These are phyloP conservation scores for Calonectria multiphialidica DNA, from an alignment of 2,329 filamentous ascomycete species.

Conservation along the genomic window DNA sequence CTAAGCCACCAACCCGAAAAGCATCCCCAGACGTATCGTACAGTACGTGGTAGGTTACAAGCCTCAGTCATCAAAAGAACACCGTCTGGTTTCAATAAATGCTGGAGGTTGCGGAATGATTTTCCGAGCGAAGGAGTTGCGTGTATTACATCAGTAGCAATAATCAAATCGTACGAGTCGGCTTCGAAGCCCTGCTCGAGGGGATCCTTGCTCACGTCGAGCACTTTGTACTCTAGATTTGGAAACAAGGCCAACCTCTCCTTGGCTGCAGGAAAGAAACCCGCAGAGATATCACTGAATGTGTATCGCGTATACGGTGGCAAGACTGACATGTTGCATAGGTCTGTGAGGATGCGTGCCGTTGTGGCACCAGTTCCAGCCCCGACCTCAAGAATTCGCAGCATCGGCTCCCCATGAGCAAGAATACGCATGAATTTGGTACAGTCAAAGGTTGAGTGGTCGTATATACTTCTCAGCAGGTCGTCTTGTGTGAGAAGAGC, in stretches of 20 bases:
- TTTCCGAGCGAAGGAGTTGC: conserved; percentile 33
- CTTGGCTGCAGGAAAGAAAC: conserved; percentile 44
- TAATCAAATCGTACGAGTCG: conserved; percentile 43
- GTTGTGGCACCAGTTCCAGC: conserved; percentile 51
- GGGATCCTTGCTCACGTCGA: conserved; percentile 49
- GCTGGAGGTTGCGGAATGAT: neutral
- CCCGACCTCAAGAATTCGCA: conserved; percentile 45
- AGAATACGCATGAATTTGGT: conserved; percentile 17
- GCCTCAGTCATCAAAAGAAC: neutral
- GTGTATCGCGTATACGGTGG: conserved; percentile 34
- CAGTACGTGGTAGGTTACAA: neutral
- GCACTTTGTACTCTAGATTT: conserved; percentile 38
- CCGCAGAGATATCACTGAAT: conserved; percentile 46
- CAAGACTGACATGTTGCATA: conserved; percentile 18
- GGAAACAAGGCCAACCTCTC: conserved; percentile 29
- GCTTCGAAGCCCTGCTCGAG: conserved; percentile 44
- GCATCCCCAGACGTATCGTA: neutral
- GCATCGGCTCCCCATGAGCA: conserved; percentile 26
- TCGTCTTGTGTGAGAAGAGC: no score
- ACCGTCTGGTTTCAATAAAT: neutral
- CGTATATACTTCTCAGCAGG: no score
- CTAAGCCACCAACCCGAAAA: conserved; percentile 52
- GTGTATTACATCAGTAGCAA: conserved; percentile 47
- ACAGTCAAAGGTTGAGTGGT: neutral
- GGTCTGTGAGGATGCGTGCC: conserved; percentile 33